Base-by-base conservation (phyloP, 331 rosid genomes). In the Pyracantha coccinea region DNA sequence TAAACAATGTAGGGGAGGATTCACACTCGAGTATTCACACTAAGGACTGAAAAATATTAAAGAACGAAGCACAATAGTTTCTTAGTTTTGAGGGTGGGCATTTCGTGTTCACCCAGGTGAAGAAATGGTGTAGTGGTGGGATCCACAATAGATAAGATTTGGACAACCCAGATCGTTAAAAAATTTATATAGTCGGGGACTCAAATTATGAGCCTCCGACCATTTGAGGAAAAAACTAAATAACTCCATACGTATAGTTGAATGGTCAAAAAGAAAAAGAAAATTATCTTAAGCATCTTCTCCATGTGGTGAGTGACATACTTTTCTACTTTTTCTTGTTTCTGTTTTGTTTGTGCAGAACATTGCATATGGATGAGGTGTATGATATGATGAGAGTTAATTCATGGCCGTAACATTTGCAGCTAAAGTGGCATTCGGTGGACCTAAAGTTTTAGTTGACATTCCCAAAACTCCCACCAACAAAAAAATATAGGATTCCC, bases 381-480 rank as follows among this genome's bases (percentile, higher is more conserved):
- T 2, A 16, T 50, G 71, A 16, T 1, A 62, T 29, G 47, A 65
- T 24, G 76, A 62, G 17, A 31, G 76, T 24, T 77, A 61, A 33
- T 15, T 6, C 72, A 62, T 24, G 76, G 19, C 72, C 71, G 71
- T 9, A 35, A 25, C 45, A 57, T 27, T 2, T 73, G 59, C 66
- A 33, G 57, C 45, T 35, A 23, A 77, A 70, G 76, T 69, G 41
- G 38, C 55, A 50, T 50, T 6, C 55, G 58, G 69, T 61, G 60
- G 69, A 44, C 69, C 69, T 73, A 24, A 29, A 63, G 45, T 31
- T 62, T 38, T 47, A 29, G 27, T 60, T 60, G 76, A 77, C 45
- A 61, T 33, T 71, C 65, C 76, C 66, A 71, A 62, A 29, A 29
- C 60, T 27, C 7, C 23, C 45, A 38, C 59, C 69, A 17, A 7